phyloP scores from a whole-genome alignment of 495 filamentous ascomycete species.

The Darksidea phi region DNA sequence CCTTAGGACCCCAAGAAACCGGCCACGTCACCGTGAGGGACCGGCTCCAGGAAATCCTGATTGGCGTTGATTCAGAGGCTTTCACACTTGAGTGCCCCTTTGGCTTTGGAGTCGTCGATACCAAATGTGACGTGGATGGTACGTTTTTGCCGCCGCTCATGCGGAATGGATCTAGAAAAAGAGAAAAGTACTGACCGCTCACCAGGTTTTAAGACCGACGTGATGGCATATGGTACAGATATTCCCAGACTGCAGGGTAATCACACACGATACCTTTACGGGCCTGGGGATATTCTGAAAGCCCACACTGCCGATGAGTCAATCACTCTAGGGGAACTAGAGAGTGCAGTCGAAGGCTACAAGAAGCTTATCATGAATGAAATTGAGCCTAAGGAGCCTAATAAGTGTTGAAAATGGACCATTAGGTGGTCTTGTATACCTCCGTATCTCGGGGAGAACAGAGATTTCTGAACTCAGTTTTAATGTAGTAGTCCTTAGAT shows the following conservation, averaged over 20 bases:
- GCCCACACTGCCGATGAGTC: not conserved
- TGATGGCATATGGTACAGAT: constrained; percentile 2
- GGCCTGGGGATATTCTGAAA: not conserved
- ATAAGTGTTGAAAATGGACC: no score
- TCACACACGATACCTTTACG: not conserved
- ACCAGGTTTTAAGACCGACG: not conserved
- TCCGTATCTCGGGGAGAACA: no score
- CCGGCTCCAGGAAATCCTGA: not conserved
- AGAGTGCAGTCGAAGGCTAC: no score
- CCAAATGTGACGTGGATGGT: not conserved
- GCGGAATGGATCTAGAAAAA: no score
- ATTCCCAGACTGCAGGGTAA: not conserved
- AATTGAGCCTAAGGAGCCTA: no score
- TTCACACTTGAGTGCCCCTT: not conserved
- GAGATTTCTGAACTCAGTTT: no score
- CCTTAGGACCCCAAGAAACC: not conserved
- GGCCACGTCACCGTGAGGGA: not conserved
- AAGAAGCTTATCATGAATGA: no score
- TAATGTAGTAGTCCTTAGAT: no score
- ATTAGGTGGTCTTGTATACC: no score
- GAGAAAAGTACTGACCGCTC: no score
- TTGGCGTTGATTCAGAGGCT: not conserved
- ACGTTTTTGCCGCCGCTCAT: no score
- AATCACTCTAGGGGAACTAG: no score
- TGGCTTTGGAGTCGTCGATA: not conserved